Evolutionary conservation across 257 asterid genomes (phyloP).

Genomic region (Solanum chiquidenum): DNA sequence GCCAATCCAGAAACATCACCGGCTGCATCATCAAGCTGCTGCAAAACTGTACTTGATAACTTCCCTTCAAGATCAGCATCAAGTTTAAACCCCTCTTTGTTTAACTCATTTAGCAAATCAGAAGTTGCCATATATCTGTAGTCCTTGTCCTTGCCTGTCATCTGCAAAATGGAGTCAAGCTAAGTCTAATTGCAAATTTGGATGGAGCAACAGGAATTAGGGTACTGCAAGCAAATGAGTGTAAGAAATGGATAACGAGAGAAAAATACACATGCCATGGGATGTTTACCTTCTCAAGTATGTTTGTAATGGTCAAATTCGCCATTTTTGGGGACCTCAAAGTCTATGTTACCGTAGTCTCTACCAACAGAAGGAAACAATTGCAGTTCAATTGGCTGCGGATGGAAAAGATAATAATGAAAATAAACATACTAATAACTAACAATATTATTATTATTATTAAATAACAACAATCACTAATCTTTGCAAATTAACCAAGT

Average conservation of each 20-base stretch:
- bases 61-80: constrained; percentile 81
- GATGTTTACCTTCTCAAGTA: constrained; percentile 74
- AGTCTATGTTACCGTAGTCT: neutral
- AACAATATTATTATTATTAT: neutral
- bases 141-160: constrained; percentile 99
- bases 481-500: neutral
- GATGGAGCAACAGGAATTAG: neutral
- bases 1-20: constrained; percentile 99
- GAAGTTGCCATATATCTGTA: constrained; percentile 99
- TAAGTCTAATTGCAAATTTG: neutral
- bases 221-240: neutral
- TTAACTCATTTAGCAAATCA: constrained; percentile 85
- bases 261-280: neutral
- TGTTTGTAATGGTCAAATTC: constrained; percentile 32
- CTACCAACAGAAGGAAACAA: constrained; percentile 12
- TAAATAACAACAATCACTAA: neutral
- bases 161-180: constrained; percentile 34
- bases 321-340: constrained; percentile 27
- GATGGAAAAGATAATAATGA: neutral
- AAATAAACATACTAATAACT: neutral
- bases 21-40: constrained; percentile 95
- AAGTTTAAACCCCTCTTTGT: constrained; percentile 79
- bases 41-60: constrained; percentile 67
- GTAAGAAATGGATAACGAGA: neutral
- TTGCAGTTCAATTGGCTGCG: neutral